Conservation (phyloP, 768 basidiomycete species). For the Strobilomyces echinocephalus region DNA sequence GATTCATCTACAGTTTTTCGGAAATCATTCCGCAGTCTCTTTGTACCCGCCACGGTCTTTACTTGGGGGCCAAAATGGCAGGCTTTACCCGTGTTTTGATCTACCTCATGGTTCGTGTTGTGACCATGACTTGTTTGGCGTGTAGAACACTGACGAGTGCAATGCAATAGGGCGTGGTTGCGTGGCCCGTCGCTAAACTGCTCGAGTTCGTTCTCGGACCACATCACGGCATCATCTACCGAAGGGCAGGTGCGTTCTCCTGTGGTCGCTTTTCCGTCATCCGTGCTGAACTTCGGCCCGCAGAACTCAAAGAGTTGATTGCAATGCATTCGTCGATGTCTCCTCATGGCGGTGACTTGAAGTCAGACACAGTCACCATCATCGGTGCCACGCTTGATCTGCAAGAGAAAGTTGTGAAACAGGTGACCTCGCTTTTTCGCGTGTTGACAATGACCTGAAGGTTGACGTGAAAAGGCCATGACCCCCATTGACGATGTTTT, state of each 20-base stretch:
- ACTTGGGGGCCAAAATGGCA: constrained; percentile 85
- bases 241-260: constrained; percentile 52
- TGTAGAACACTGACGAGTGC: neutral
- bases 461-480: constrained; percentile 52
- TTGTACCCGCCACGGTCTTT: constrained; percentile 88
- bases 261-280: neutral
- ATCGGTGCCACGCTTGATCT: constrained; percentile 87
- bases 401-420: constrained; percentile 78
- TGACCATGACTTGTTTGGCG: neutral
- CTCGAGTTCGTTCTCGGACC: constrained; percentile 73
- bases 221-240: constrained; percentile 89
- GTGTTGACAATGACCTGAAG: neutral
- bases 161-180: constrained; percentile 53
- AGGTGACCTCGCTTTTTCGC: constrained; percentile 33
- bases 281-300: neutral
- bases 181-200: constrained; percentile 84
- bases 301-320: constrained; percentile 85
- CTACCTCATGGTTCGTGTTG: constrained; percentile 50
- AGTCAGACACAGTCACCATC: constrained; percentile 82
- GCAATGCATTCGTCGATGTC: constrained; percentile 77
- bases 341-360: constrained; percentile 78
- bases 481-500: constrained; percentile 76
- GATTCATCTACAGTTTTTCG: constrained; percentile 55
- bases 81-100: constrained; percentile 63
- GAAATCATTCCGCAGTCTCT: constrained; percentile 92